Percentiles rank a stretch among this genome's conserved stretches.
Conservation (phyloP, 1,139 yeast genomes). For the Debaryomyces sp. region DNA sequence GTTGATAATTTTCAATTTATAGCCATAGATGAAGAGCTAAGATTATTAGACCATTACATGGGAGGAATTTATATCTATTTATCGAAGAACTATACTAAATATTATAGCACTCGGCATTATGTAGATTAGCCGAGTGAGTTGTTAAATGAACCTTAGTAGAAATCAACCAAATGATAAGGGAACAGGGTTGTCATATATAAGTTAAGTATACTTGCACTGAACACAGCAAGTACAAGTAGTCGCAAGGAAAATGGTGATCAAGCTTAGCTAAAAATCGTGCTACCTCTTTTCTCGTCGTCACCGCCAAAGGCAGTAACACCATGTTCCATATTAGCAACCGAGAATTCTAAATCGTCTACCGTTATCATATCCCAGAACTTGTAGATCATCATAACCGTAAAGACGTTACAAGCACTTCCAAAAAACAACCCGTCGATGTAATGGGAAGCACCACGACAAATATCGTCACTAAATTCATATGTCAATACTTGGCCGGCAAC, state of each 20-base stretch:
- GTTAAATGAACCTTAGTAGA: background rate
- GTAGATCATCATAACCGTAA: constrained; percentile 91
- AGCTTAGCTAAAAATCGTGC: constrained; percentile 25
- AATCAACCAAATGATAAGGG: background rate
- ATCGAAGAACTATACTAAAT: background rate
- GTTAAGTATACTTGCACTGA: background rate
- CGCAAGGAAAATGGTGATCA: background rate
- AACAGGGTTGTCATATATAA: background rate
- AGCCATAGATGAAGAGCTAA: background rate
- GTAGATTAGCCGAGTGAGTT: background rate
- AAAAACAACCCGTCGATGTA: constrained; percentile 90
- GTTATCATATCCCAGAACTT: constrained; percentile 97
- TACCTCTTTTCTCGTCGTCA: constrained; percentile 41
- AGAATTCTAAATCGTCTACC: constrained; percentile 92
- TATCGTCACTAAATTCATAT: constrained; percentile 64
- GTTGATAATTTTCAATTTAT: background rate
- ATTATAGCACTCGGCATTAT: background rate
- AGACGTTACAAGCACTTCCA: constrained; percentile 76
- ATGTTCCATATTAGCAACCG: constrained; percentile 58
- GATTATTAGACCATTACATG: background rate
- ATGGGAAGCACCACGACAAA: constrained; percentile 77
- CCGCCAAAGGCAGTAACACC: constrained; percentile 39
- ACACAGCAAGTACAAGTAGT: background rate
- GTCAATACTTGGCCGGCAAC: constrained; percentile 76
- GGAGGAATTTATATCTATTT: background rate